Evolutionary conservation across 306 rosid species (phyloP).

Genomic region (Corylus heterophylla): DNA sequence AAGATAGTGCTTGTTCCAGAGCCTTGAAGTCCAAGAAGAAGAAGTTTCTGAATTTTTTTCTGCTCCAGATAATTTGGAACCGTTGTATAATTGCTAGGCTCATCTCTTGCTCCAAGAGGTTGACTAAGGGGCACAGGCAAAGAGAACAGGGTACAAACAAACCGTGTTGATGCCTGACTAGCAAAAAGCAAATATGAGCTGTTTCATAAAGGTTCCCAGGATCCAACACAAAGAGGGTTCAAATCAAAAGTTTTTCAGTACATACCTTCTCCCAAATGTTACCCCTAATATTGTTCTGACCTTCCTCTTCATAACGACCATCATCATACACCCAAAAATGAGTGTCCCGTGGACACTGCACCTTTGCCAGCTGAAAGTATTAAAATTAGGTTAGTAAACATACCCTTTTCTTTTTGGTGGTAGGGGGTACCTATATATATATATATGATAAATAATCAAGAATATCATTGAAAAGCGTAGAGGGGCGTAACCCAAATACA

Average conservation of each 20-base stretch:
- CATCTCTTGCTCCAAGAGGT: slow-evolving; percentile 72
- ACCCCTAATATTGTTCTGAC: slow-evolving; percentile 96
- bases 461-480: too few species aligned
- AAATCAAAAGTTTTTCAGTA: slow-evolving; percentile 18
- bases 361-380: slow-evolving; percentile 83
- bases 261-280: slow-evolving; percentile 98
- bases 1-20: slow-evolving; percentile 97
- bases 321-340: slow-evolving; percentile 99
- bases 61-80: slow-evolving; percentile 83
- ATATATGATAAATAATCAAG: too few species aligned
- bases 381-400: slow-evolving; percentile 27
- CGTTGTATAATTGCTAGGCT: slow-evolving; percentile 74
- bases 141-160: slow-evolving; percentile 72
- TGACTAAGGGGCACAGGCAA: slow-evolving; percentile 86
- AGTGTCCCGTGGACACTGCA: slow-evolving; percentile 99
- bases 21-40: slow-evolving; percentile 90
- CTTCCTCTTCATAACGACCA: slow-evolving; percentile 99
- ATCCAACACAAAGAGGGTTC: slow-evolving; percentile 16
- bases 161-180: slow-evolving; percentile 82
- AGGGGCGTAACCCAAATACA: too few species aligned
- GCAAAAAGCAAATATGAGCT: slow-evolving; percentile 35
- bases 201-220: slow-evolving; percentile 27
- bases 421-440: too few species aligned
- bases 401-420: not conserved
- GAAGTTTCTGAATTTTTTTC: slow-evolving; percentile 85